These are phyloP conservation scores for Royoungia palumana DNA, from an alignment of 768 basidiomycete genomes.

Conservation along the genomic window DNA sequence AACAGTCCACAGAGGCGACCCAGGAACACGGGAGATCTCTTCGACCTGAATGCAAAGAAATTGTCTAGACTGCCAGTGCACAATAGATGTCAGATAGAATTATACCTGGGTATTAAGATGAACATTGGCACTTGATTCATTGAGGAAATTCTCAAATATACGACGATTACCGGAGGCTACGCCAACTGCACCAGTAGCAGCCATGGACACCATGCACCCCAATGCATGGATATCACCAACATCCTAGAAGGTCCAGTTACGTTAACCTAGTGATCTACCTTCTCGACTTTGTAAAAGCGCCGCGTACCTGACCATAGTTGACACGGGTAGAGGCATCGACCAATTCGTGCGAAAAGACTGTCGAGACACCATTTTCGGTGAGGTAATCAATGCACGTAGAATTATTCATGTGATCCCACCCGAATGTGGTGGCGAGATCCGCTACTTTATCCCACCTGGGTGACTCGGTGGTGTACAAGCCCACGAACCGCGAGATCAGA, in stretches of 20 bases:
- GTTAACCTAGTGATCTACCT: background rate
- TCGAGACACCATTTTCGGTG: slow-evolving; percentile 48
- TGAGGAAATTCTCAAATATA: slow-evolving; percentile 80
- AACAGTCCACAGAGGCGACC: slow-evolving; percentile 51
- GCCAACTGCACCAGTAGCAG: slow-evolving; percentile 60
- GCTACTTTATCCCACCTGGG: slow-evolving; percentile 63
- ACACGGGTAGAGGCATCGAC: slow-evolving; percentile 79
- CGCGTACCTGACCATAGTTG: slow-evolving; percentile 72
- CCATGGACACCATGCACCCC: slow-evolving; percentile 68
- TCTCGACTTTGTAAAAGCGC: background rate
- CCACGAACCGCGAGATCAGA: slow-evolving; percentile 50
- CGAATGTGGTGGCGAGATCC: slow-evolving; percentile 50
- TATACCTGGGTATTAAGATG: slow-evolving; percentile 66
- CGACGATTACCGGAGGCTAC: slow-evolving; percentile 80
- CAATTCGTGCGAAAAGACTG: slow-evolving; percentile 65
- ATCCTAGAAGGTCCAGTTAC: slow-evolving; percentile 41
- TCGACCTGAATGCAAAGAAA: slow-evolving; percentile 40
- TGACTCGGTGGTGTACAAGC: slow-evolving; percentile 51
- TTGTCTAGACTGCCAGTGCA: background rate
- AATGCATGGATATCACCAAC: slow-evolving; percentile 72
- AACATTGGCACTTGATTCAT: slow-evolving; percentile 63
- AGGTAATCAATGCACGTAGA: slow-evolving; percentile 59
- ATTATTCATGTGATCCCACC: slow-evolving; percentile 47
- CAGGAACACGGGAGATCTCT: slow-evolving; percentile 45
- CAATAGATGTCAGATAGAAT: background rate